phyloP scores from a whole-genome alignment of 2,329 filamentous ascomycete species.

The Talaromyces rugulosus region DNA sequence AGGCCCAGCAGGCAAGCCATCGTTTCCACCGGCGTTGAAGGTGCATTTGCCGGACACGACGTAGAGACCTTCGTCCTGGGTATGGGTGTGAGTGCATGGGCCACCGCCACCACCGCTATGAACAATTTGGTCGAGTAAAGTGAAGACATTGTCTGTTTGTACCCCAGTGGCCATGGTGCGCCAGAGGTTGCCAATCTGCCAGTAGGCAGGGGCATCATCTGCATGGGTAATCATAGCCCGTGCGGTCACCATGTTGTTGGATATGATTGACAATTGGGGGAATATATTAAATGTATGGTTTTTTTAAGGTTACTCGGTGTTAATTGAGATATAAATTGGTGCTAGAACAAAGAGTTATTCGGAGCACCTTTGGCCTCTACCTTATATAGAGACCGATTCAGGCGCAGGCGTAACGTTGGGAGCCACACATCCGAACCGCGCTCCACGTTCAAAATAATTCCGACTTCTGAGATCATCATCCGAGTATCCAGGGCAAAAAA shows the following conservation, averaged over 20 bases:
- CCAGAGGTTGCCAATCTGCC: not conserved
- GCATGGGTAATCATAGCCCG: not conserved
- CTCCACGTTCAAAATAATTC: not conserved
- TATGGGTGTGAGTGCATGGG: not conserved
- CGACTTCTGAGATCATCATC: not conserved
- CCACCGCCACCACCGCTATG: not conserved
- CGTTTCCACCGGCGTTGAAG: not conserved
- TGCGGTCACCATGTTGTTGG: not conserved
- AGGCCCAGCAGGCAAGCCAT: not conserved
- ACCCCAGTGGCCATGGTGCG: not conserved
- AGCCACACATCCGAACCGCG: not conserved
- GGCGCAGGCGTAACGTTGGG: too few relatives aligned
- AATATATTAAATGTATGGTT: not conserved
- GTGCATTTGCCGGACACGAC: not conserved
- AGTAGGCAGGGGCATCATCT: not conserved
- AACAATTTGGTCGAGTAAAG: not conserved
- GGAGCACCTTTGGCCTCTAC: not conserved
- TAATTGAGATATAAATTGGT: not conserved
- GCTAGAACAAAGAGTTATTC: not conserved
- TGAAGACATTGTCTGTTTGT: not conserved
- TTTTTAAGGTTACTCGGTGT: not conserved
- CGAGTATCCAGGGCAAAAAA: not conserved
- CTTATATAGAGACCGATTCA: not conserved
- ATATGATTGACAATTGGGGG: not conserved
- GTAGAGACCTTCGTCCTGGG: not conserved